phyloP scores from a whole-genome alignment of 73 alveolate species.

The Paramecium tetraurelia region DNA sequence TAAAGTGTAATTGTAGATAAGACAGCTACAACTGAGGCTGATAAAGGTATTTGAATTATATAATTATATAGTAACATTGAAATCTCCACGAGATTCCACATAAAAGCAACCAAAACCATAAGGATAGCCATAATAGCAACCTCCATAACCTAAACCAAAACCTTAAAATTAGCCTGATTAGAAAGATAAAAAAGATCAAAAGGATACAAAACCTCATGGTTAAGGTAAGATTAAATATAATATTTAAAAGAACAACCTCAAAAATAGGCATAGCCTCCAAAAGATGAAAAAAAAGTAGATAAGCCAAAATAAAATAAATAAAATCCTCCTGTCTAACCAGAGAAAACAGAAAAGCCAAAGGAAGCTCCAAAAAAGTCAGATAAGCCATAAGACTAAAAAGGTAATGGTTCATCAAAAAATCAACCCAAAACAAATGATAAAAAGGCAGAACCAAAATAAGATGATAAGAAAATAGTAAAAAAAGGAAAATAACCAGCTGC shows the following conservation, averaged over 20 bases:
- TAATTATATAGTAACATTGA: background rate
- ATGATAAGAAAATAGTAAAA: background rate
- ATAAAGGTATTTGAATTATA: background rate
- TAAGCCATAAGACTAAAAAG: background rate
- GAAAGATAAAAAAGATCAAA: background rate
- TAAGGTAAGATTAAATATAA: background rate
- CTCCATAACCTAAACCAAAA: background rate
- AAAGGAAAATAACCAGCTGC: background rate
- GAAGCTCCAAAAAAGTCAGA: background rate
- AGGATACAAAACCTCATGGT: background rate
- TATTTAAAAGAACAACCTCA: background rate
- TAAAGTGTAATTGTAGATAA: slow-evolving; percentile 17
- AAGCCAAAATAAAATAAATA: background rate
- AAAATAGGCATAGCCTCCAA: background rate
- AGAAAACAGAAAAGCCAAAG: background rate
- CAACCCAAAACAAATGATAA: background rate
- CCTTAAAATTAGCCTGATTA: background rate
- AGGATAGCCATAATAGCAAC: background rate
- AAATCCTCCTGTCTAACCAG: background rate
- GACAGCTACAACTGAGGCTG: background rate
- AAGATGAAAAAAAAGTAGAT: background rate
- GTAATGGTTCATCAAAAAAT: background rate
- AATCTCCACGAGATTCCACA: background rate
- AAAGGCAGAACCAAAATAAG: background rate
- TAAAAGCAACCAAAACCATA: background rate